Conservation (phyloP, 495 filamentous ascomycete species). For the Entonaema liquescens region DNA sequence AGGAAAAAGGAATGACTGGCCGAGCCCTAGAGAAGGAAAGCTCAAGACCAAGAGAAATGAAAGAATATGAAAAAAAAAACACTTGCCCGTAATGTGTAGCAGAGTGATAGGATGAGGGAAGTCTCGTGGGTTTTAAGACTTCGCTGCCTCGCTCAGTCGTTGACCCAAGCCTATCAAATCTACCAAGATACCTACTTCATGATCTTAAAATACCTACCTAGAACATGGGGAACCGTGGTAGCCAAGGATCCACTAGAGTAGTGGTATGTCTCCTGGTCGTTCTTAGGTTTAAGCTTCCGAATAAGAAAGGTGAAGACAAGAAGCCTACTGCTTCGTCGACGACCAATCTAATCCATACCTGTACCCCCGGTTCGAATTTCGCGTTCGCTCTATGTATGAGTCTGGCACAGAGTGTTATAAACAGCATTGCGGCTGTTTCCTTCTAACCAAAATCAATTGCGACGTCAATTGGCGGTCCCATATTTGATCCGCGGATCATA, state of each 20-base stretch:
- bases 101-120: background rate
- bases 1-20: constrained; percentile 24
- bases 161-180: background rate
- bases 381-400: background rate
- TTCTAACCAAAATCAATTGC: background rate
- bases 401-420: background rate
- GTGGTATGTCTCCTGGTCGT: background rate
- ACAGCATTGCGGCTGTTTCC: background rate
- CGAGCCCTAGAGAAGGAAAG: constrained; percentile 29
- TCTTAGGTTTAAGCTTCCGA: background rate
- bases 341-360: constrained; percentile 26
- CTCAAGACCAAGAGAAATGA: constrained; percentile 19
- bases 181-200: constrained; percentile 3
- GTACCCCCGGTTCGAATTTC: constrained; percentile 12
- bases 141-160: background rate
- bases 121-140: constrained; percentile 15
- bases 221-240: background rate
- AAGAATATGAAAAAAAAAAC: constrained; percentile 25
- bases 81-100: constrained; percentile 3
- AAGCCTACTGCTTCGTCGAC: background rate
- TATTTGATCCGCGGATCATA: background rate
- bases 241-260: background rate
- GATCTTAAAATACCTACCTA: constrained; percentile 13
- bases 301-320: constrained; percentile 6
- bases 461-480: background rate